phyloP scores from a whole-genome alignment of 2,329 filamentous ascomycete genomes.

The Beauveria caledonica region DNA sequence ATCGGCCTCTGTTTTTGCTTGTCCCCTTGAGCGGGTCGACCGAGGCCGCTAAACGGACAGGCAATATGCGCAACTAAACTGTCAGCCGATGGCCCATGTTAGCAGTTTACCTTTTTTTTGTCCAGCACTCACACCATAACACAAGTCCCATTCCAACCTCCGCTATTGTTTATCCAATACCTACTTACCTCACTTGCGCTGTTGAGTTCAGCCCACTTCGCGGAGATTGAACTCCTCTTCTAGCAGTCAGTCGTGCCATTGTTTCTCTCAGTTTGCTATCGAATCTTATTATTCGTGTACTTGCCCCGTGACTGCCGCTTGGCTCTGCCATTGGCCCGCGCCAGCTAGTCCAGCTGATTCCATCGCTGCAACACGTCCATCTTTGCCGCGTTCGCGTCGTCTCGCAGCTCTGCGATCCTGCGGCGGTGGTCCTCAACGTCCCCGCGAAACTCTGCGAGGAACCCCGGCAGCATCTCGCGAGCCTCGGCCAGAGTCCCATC shows the following conservation, averaged over 20 bases:
- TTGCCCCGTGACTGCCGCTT: background rate
- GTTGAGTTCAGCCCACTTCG: background rate
- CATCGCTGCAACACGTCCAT: background rate
- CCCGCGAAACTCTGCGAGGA: background rate
- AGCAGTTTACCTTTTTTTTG: background rate
- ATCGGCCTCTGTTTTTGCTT: no score
- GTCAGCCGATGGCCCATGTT: slow-evolving; percentile 3
- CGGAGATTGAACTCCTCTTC: slow-evolving; percentile 12
- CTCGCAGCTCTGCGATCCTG: background rate
- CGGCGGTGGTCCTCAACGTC: background rate
- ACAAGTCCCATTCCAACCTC: slow-evolving; percentile 7
- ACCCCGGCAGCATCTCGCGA: background rate
- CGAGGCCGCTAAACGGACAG: slow-evolving; percentile 14
- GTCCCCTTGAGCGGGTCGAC: slow-evolving; percentile 2
- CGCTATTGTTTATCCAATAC: background rate
- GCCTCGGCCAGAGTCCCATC: background rate
- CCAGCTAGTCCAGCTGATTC: background rate
- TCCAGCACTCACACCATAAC: background rate
- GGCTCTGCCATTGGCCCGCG: background rate
- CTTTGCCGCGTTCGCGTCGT: background rate
- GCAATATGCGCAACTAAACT: background rate
- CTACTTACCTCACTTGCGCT: background rate
- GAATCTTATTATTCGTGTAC: background rate
- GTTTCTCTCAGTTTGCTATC: background rate
- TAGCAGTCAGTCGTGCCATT: background rate